Evolutionary conservation across 345 rosid genomes (phyloP).

Genomic region (Lepidium africanum): DNA sequence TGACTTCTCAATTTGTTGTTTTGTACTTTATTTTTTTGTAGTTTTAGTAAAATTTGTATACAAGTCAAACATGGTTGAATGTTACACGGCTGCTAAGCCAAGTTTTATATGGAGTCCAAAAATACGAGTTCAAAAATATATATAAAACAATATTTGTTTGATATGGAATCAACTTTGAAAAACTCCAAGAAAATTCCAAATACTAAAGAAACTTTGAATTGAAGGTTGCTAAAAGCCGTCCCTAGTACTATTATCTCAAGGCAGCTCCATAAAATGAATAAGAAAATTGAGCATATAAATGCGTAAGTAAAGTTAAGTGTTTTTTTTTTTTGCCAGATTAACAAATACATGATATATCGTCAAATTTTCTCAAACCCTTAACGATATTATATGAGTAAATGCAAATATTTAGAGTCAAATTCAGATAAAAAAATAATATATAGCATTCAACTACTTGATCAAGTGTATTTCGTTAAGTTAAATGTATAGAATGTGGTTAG

Average conservation of each 20-base stretch:
- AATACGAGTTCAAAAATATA: not conserved
- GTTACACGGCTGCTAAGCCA: not conserved
- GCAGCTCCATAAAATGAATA: not conserved
- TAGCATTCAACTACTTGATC: no score
- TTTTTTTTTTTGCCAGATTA: no score
- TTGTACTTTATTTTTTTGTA: not conserved
- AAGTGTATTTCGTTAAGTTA: no score
- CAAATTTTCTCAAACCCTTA: no score
- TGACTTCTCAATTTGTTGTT: not conserved
- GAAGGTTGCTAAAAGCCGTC: not conserved
- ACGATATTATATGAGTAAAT: no score
- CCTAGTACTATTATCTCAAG: not conserved
- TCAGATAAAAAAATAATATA: no score
- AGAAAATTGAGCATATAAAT: no score
- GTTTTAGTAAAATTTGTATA: not conserved
- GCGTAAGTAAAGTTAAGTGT: not conserved
- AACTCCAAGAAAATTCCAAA: not conserved
- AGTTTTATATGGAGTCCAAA: not conserved
- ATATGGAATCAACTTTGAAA: not conserved
- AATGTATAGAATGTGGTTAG: no score
- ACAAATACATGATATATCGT: no score
- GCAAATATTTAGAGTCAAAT: no score
- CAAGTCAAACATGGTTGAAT: not conserved
- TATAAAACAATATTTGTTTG: not conserved
- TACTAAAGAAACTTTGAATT: not conserved